Base-by-base conservation (phyloP, 2,329 filamentous ascomycete species). In the Colletotrichum sp. region DNA sequence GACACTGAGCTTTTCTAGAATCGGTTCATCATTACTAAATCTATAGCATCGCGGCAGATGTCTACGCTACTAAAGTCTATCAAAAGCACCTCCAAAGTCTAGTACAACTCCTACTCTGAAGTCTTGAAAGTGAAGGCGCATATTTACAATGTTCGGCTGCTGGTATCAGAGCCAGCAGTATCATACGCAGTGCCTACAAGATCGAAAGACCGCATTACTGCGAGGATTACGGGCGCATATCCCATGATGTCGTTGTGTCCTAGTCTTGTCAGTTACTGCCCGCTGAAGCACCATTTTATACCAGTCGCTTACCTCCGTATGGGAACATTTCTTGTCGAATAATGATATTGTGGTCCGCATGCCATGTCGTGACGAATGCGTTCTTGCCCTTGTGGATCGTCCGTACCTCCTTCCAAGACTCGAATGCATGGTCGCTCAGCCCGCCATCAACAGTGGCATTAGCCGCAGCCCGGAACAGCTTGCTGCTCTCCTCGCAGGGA, bases 231-330 rank as follows among this genome's bases (percentile, higher is more conserved):
- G 5, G 92, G 89, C 2, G 92, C 89, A 80, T 91, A 94, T 8
- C 90, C 90, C 82, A 94, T 89, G 52, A 96, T 88, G 66, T 90
- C 86, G 80, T 95, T 95, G 81, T 96, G 94, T 7, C 92, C 93
- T 94, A 71, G 1, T 38, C 43, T 5, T 28, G 73, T 81, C 56
- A 82, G 74, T 38, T 5, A 36, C 56, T 70, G 8, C 4, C 8
- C 2, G 7, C 32, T 3, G 18, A 5, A 13, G 6, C 3, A 13
- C 2, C 16, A 14, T 7, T 14, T 7, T 32, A n/a, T 43, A 5
- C 9, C 4, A 4, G 30, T 43, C 16, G n/a, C 89, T 82, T 78
- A 91, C 90, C 90, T 78, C 90, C 90, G 62, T 89, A 86, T 12
- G 88, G 86, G 34, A 90, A 87, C 34, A 90, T 79, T 77, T 92